These are phyloP conservation scores for Sherardia arvensis DNA, from an alignment of 257 asterid species.

Conservation along the genomic window DNA sequence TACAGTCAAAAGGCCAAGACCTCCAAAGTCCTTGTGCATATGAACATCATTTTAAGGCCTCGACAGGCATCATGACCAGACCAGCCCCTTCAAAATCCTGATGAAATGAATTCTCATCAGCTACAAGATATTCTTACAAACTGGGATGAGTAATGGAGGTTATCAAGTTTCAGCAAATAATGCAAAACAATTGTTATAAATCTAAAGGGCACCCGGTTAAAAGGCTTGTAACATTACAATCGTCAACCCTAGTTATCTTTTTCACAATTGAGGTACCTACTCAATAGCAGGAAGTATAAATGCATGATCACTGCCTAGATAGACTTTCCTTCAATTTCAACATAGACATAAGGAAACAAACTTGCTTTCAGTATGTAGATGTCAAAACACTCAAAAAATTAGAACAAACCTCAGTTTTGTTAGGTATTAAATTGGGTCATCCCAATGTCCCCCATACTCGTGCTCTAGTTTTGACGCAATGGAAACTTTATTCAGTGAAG, in stretches of 20 bases:
- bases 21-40: conserved; percentile 31
- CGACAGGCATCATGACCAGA: background rate
- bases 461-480: conserved; percentile 17
- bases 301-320: background rate
- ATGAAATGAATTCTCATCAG: background rate
- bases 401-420: conserved; percentile 14
- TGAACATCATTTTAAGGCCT: conserved; percentile 3
- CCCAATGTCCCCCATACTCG: conserved; percentile 16
- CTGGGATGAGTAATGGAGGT: background rate
- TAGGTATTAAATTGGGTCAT: conserved; percentile 18
- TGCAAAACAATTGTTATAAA: background rate
- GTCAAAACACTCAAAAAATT: background rate
- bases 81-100: conserved; percentile 4
- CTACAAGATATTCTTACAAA: background rate
- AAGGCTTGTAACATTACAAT: background rate
- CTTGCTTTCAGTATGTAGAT: background rate
- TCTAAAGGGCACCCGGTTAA: background rate
- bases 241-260: background rate
- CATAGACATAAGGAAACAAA: background rate
- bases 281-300: background rate
- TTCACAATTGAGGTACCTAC: background rate
- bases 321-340: background rate
- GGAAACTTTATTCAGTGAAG: conserved; percentile 25
- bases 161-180: background rate
- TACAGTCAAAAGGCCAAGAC: conserved; percentile 17